Evolutionary conservation across 495 filamentous ascomycete species (phyloP).

Genomic region (Aspergillus conjunctus): DNA sequence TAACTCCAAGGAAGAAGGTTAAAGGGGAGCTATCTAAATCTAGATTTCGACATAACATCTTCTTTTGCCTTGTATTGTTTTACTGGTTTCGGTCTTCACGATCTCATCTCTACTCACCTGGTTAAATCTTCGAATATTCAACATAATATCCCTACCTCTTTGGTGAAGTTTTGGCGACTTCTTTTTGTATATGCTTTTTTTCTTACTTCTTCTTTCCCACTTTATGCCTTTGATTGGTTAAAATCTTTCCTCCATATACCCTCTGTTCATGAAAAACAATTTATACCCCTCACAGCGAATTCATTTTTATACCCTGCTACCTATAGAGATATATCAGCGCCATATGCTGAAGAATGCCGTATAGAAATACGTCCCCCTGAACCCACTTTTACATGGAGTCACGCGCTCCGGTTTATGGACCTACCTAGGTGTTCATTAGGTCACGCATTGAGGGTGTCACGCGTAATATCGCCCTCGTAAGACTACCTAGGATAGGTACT

Average conservation of each 20-base stretch:
- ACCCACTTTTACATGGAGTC: no score
- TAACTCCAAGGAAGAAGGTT: not conserved
- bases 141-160: not conserved
- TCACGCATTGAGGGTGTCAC: no score
- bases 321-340: not conserved
- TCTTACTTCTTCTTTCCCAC: not conserved
- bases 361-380: no score
- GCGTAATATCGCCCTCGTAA: not conserved
- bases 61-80: not conserved
- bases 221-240: not conserved
- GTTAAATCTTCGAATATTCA: no score
- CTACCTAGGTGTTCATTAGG: no score
- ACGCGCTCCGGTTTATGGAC: no score
- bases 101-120: no score
- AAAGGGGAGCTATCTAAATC: not conserved
- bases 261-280: not conserved
- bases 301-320: not conserved
- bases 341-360: not conserved
- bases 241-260: not conserved
- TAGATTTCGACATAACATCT: no score
- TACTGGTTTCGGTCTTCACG: not conserved
- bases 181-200: slow-evolving; percentile 14
- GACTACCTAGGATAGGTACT: not conserved
- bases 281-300: not conserved
- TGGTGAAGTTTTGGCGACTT: not conserved